Percentiles rank a stretch among this genome's conserved stretches.
phyloP scores from a whole-genome alignment of 202 grass and related monocot genomes.

The Carex arenaria region DNA sequence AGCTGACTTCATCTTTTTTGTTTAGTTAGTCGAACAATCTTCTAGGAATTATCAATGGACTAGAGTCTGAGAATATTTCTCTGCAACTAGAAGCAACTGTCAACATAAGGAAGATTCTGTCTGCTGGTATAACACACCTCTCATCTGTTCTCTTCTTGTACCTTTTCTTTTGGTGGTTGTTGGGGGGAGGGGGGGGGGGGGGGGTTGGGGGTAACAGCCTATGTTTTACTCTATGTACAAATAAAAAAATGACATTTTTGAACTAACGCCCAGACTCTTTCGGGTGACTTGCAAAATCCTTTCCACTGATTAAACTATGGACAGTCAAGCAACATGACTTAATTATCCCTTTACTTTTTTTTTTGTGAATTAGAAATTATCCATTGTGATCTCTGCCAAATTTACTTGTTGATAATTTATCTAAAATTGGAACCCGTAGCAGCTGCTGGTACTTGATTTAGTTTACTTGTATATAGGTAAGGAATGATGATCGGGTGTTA shows the following conservation, averaged over 20 bases:
- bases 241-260: background rate
- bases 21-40: slow-evolving; percentile 64
- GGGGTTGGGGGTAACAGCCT: too few relatives aligned
- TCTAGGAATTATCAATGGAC: slow-evolving; percentile 47
- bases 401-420: background rate
- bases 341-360: background rate
- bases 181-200: too few relatives aligned
- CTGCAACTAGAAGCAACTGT: slow-evolving; percentile 60
- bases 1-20: slow-evolving; percentile 34
- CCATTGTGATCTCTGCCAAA: background rate
- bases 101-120: slow-evolving; percentile 71
- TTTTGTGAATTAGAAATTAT: background rate
- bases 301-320: background rate
- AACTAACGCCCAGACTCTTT: background rate
- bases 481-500: background rate
- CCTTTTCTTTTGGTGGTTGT: too few relatives aligned
- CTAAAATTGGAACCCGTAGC: background rate
- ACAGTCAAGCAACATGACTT: background rate
- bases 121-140: slow-evolving; percentile 43
- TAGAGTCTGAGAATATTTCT: slow-evolving; percentile 54
- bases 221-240: too few relatives aligned
- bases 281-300: background rate
- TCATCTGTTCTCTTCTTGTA: background rate
- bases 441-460: background rate
- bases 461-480: background rate